Percentiles rank a stretch among this genome's conserved stretches.
phyloP scores from a whole-genome alignment of 768 basidiomycete species.

The Pleurotus ostreatus region DNA sequence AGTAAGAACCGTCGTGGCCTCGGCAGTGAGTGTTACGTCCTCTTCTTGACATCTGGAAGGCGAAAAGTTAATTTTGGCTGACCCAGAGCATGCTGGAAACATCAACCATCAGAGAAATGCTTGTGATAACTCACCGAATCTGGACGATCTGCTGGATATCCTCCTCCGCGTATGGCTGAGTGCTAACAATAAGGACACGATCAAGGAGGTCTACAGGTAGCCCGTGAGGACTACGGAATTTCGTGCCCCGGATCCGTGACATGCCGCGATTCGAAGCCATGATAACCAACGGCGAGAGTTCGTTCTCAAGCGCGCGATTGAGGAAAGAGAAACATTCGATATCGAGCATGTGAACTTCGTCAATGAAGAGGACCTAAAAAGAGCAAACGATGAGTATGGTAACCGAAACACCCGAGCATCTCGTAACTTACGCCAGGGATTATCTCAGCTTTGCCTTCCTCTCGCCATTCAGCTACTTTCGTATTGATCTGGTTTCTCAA shows the following conservation, averaged over 20 bases:
- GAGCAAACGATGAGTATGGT: neutral
- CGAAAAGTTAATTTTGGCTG: neutral
- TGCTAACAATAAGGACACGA: conserved; percentile 93
- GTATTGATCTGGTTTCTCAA: conserved; percentile 94
- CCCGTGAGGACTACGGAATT: conserved; percentile 91
- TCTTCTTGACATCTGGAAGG: conserved; percentile 81
- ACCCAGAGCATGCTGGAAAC: neutral
- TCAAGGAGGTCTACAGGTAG: conserved; percentile 93
- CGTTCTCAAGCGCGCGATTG: conserved; percentile 92
- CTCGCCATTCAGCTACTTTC: conserved; percentile 96
- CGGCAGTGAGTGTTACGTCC: conserved; percentile 77
- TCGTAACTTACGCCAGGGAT: conserved; percentile 78
- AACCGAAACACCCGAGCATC: neutral
- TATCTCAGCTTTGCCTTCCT: conserved; percentile 98
- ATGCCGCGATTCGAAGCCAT: conserved; percentile 98
- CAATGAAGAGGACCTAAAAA: conserved; percentile 89
- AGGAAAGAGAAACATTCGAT: conserved; percentile 99
- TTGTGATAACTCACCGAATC: conserved; percentile 59
- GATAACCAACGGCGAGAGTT: conserved; percentile 91
- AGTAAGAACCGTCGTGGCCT: conserved; percentile 77
- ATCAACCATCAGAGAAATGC: neutral
- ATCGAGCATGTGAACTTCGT: conserved; percentile 99
- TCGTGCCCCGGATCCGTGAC: conserved; percentile 92
- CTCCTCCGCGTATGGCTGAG: conserved; percentile 75
- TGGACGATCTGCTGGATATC: conserved; percentile 91